Percentiles rank a stretch among this genome's conserved stretches.
Evolutionary conservation across 495 filamentous ascomycete species (phyloP).

Genomic region (Chaetomium cochliodes): DNA sequence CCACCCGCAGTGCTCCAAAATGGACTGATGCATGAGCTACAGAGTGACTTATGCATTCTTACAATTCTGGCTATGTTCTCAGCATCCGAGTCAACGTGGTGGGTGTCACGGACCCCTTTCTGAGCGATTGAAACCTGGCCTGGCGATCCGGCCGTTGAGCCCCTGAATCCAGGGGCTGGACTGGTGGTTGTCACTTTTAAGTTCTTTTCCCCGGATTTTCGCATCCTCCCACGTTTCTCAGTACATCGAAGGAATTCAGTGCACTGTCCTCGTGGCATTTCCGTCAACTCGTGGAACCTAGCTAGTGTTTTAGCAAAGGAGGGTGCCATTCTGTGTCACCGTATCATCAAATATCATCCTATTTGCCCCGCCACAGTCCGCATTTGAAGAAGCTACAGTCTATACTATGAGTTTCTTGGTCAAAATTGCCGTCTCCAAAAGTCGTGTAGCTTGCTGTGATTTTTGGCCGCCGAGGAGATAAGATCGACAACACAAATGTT

Average conservation of each 20-base stretch:
- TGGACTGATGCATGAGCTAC: not conserved
- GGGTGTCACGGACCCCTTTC: conserved; percentile 11
- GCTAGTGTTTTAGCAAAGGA: not conserved
- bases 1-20: not conserved
- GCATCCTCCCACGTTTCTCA: not conserved
- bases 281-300: not conserved
- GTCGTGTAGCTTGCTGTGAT: too few species aligned
- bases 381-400: too few species aligned
- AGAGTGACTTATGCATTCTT: not conserved
- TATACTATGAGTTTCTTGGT: too few species aligned
- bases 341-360: not conserved
- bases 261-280: not conserved
- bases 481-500: too few species aligned
- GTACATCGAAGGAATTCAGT: not conserved
- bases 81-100: not conserved
- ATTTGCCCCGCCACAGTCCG: not conserved
- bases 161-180: not conserved
- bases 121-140: not conserved
- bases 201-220: not conserved
- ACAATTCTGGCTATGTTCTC: not conserved
- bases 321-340: not conserved
- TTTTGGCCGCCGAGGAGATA: too few species aligned
- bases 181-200: not conserved
- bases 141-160: conserved; percentile 8
- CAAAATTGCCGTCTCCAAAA: too few species aligned